Evolutionary conservation across 768 basidiomycete genomes (phyloP), one percentile per base, ranked within the genome.

Genomic region (Psilocybe azurescens): DNA sequence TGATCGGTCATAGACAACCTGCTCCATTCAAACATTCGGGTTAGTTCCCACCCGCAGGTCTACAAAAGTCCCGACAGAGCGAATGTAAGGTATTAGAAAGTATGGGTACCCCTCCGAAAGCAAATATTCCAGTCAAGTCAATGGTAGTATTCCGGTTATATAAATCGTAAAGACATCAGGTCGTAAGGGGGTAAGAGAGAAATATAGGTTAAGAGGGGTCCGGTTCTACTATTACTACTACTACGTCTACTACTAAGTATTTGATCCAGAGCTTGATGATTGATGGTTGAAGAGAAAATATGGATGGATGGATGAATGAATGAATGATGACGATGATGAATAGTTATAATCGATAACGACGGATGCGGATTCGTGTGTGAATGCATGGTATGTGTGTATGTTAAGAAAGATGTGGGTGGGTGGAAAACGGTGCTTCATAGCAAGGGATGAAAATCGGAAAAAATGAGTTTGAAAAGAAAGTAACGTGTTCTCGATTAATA

Each of bases 331-430:
- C 7, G 55, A 47, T 32, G 47, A 36, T 30, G 44, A 16, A 32
- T 18, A 14, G 14, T 46, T 11, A 24, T 39, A 50, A 57, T 61
- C 33, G 53, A 53, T 30, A 46, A 29, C 24, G 50, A 58, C n/a
- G 61, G 61, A 33, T 52, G 50, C 3, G 44, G 14, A 41, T 20
- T 47, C 28, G 30, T 54, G 30, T 24, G 24, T 47, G 59, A 47
- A 53, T 46, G 51, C 47, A 60, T 48, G 59, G 51, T 48, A 60
- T 48, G 59, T 59, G 53, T 57, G 55, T 56, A 53, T 44, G 38
- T 14, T 39, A 44, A 16, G 41, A 44, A 44, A 44, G 5, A 44
- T 44, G 14, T 44, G 41, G 41, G 50, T 53, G 51, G 36, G 44
- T 30, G 32, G 24, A 52, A 61, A 24, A 24, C 24, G 54, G 53